Evolutionary conservation across 768 basidiomycete genomes (phyloP).

Genomic region (Asterophora parasitica): DNA sequence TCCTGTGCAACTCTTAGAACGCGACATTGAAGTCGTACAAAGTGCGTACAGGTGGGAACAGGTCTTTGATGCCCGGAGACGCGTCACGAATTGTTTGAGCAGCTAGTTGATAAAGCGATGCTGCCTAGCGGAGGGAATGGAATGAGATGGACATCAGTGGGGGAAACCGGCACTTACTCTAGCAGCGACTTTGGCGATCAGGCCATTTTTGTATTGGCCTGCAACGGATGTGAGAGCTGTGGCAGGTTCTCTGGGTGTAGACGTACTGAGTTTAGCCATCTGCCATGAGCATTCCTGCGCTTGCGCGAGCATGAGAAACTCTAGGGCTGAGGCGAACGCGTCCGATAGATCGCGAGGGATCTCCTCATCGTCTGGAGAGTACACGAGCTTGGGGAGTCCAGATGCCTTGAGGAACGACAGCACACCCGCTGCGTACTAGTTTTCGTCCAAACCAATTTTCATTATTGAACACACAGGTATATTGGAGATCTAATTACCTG

Average conservation of each 20-base stretch:
- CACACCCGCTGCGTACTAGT: slow-evolving; percentile 67
- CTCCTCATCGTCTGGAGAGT: slow-evolving; percentile 47
- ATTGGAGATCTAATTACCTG: slow-evolving; percentile 56
- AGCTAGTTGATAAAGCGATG: slow-evolving; percentile 60
- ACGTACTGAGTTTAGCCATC: slow-evolving; percentile 74
- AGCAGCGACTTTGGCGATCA: slow-evolving; percentile 79
- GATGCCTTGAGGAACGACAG: slow-evolving; percentile 55
- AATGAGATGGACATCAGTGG: not conserved
- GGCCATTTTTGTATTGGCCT: slow-evolving; percentile 73
- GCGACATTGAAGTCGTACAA: not conserved
- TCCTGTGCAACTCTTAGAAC: slow-evolving; percentile 36
- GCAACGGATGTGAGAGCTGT: slow-evolving; percentile 13
- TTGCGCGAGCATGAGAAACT: slow-evolving; percentile 83
- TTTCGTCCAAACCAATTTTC: not conserved
- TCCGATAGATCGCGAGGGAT: slow-evolving; percentile 61
- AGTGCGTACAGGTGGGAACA: slow-evolving; percentile 50
- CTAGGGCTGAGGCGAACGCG: slow-evolving; percentile 56
- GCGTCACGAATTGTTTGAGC: slow-evolving; percentile 39
- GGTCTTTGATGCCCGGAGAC: slow-evolving; percentile 36
- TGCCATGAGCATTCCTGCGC: slow-evolving; percentile 99
- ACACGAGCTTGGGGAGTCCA: slow-evolving; percentile 47
- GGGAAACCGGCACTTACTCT: slow-evolving; percentile 36
- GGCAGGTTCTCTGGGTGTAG: not conserved
- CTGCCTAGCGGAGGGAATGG: slow-evolving; percentile 32
- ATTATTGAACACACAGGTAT: too few relatives aligned